These are phyloP conservation scores for Fusarium sp. DNA, from an alignment of 2,329 filamentous ascomycete genomes.

Conservation along the genomic window DNA sequence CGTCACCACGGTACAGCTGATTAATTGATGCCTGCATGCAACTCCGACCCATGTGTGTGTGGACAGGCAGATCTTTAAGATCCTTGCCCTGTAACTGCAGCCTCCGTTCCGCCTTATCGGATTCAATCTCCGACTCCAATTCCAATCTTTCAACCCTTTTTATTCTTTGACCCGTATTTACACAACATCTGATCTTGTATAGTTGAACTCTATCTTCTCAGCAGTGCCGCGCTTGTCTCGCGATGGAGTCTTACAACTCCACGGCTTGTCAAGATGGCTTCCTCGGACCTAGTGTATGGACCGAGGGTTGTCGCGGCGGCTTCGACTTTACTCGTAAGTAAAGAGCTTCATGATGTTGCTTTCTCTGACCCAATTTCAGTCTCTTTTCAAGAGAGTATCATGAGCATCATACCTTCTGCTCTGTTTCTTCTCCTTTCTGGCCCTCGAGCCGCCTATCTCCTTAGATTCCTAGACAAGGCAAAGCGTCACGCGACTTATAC, in stretches of 20 bases:
- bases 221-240: neutral
- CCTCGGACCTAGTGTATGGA: constrained; percentile 47
- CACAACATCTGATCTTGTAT: neutral
- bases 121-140: neutral
- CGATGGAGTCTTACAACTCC: constrained; percentile 42
- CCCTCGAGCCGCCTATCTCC: constrained; percentile 42
- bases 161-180: neutral
- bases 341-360: rapidly evolving
- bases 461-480: constrained; percentile 40
- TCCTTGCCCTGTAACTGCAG: neutral
- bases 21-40: constrained; percentile 10
- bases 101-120: neutral
- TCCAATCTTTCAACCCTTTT: neutral
- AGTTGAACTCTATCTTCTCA: neutral
- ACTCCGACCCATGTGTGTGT: neutral
- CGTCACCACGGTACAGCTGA: neutral
- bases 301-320: constrained; percentile 47
- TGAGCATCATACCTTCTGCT: constrained; percentile 40
- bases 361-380: constrained; percentile 38
- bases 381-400: constrained; percentile 48
- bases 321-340: constrained; percentile 49
- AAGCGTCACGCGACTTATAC: constrained; percentile 44
- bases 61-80: neutral
- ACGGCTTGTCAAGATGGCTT: constrained; percentile 46
- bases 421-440: constrained; percentile 42